These are phyloP conservation scores for Haplosporangium gracile DNA, from an alignment of 192 early-diverging fungal species.

Conservation along the genomic window DNA sequence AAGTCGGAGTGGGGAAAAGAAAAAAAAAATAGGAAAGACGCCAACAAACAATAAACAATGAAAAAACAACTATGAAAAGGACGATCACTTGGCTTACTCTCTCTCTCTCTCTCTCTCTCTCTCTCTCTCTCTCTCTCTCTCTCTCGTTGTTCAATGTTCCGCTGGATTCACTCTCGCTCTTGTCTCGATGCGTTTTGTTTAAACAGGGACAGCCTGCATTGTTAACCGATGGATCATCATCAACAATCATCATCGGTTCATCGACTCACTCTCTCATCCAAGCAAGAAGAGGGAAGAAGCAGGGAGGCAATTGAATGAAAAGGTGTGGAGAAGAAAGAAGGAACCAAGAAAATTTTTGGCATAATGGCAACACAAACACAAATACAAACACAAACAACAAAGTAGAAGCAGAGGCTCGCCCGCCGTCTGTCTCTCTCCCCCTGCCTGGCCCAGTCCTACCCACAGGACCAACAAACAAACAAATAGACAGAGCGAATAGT, in stretches of 20 bases:
- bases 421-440: background rate
- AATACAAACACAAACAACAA: background rate
- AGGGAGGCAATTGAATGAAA: background rate
- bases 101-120: too few species aligned
- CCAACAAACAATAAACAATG: background rate
- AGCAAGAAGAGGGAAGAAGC: background rate
- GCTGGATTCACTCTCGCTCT: background rate
- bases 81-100: background rate
- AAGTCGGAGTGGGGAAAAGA: background rate
- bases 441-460: background rate
- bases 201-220: background rate
- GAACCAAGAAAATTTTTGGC: background rate
- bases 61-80: too few species aligned
- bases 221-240: background rate
- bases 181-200: background rate
- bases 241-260: background rate
- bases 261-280: background rate
- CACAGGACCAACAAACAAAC: too few species aligned
- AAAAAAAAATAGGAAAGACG: background rate
- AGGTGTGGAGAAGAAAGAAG: constrained; percentile 4
- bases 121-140: background rate
- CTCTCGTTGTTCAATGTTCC: background rate
- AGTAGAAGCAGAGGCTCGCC: background rate
- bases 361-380: background rate
- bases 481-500: too few species aligned